These are phyloP conservation scores for Fusarium paranaense DNA, from an alignment of 2,329 filamentous ascomycete genomes.

Conservation along the genomic window DNA sequence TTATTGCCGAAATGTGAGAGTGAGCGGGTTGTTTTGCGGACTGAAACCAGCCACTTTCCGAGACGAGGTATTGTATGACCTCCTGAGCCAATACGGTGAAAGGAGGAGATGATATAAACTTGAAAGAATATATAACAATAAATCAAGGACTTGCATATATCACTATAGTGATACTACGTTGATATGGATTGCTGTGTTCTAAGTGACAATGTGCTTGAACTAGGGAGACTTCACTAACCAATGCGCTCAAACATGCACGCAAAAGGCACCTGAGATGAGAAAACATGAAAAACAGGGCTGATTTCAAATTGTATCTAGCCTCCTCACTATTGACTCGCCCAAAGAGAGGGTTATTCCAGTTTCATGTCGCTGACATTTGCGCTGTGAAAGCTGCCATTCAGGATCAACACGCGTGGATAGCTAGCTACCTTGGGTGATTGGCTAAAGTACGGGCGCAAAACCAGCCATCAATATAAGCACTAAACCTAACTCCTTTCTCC, in stretches of 20 bases:
- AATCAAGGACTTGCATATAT: neutral
- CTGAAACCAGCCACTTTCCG: too few relatives aligned
- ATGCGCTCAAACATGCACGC: too few relatives aligned
- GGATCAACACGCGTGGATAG: neutral
- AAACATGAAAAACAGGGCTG: too few relatives aligned
- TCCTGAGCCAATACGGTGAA: too few relatives aligned
- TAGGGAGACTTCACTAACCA: too few relatives aligned
- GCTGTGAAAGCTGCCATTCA: neutral
- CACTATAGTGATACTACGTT: neutral
- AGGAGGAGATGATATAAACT: neutral
- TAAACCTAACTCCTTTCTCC: rapidly evolving
- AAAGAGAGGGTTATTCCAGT: neutral
- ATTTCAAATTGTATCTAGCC: too few relatives aligned
- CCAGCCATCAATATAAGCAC: neutral
- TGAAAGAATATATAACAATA: neutral
- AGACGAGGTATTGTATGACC: too few relatives aligned
- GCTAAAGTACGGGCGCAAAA: neutral
- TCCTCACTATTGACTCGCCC: too few relatives aligned
- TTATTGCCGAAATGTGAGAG: neutral
- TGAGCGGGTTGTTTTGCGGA: too few relatives aligned
- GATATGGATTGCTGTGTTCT: neutral
- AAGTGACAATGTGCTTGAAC: neutral
- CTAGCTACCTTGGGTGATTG: neutral
- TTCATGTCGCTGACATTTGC: neutral
- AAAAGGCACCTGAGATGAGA: too few relatives aligned